Evolutionary conservation across 78 protist species (phyloP).

Genomic region (Carpediemonas membranifera): DNA sequence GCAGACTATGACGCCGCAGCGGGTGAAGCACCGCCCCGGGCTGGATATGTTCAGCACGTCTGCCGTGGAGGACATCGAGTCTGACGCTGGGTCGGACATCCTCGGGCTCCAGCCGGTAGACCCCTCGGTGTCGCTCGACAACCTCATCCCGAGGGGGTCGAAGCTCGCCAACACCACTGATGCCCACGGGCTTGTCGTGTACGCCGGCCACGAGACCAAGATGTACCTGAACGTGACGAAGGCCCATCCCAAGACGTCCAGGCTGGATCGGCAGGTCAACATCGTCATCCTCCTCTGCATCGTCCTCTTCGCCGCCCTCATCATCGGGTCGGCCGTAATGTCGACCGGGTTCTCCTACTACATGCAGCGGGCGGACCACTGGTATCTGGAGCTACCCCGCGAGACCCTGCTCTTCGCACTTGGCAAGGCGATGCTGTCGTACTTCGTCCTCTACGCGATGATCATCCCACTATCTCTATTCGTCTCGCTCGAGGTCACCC

Average conservation of each 20-base stretch:
- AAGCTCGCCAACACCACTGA: conserved; percentile 41
- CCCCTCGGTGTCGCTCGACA: not conserved
- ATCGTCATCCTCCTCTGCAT: not conserved
- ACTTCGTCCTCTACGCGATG: too few species aligned
- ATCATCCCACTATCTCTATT: conserved; percentile 31
- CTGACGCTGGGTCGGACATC: too few species aligned
- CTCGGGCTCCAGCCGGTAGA: too few species aligned
- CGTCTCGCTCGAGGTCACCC: conserved; percentile 15
- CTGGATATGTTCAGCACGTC: too few species aligned
- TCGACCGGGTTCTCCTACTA: not conserved
- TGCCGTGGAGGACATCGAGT: too few species aligned
- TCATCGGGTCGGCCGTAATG: conserved; percentile 5
- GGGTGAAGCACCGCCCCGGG: too few species aligned
- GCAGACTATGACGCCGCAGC: too few species aligned
- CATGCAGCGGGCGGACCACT: not conserved
- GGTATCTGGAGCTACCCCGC: not conserved
- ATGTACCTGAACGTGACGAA: conserved; percentile 26
- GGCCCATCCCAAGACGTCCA: conserved; percentile 3
- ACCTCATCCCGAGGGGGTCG: conserved; percentile 32
- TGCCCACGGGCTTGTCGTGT: conserved; percentile 46
- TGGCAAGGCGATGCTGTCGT: too few species aligned
- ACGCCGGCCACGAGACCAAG: conserved; percentile 71
- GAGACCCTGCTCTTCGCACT: too few species aligned
- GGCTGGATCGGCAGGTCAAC: conserved; percentile 16
- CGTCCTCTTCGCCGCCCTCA: conserved; percentile 4